These are phyloP conservation scores for Pseudogymnoascus sp. DNA, from an alignment of 2,329 filamentous ascomycete species.

Conservation along the genomic window DNA sequence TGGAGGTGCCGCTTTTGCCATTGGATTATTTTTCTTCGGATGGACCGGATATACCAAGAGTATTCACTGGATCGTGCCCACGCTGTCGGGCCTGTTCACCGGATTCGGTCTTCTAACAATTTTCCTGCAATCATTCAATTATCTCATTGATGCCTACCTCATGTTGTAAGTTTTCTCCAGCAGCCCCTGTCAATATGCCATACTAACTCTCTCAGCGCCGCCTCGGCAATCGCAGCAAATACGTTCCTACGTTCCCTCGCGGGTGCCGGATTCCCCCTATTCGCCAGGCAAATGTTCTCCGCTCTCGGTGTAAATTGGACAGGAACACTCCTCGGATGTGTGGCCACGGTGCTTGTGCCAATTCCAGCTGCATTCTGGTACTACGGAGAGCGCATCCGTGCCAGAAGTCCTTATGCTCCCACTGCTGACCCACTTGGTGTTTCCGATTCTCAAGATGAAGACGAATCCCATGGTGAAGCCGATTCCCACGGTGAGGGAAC, in stretches of 20 bases:
- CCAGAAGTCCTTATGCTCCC: constrained; percentile 50
- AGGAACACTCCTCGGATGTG: constrained; percentile 52
- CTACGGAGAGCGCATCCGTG: constrained; percentile 52
- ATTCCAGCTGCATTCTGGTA: constrained; percentile 57
- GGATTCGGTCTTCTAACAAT: constrained; percentile 77
- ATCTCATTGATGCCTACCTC: constrained; percentile 69
- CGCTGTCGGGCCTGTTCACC: constrained; percentile 53
- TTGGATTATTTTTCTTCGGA: constrained; percentile 70
- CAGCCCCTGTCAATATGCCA: not conserved
- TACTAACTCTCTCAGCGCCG: constrained; percentile 40
- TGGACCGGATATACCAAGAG: constrained; percentile 56
- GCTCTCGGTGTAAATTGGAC: constrained; percentile 57
- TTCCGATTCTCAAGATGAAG: not conserved
- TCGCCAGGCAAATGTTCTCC: constrained; percentile 63
- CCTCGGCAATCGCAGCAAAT: constrained; percentile 76
- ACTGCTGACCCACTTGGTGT: constrained; percentile 23
- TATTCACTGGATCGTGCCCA: constrained; percentile 59
- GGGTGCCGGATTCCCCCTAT: constrained; percentile 74
- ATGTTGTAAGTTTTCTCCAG: constrained; percentile 42
- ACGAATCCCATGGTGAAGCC: not conserved
- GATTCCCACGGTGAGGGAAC: not conserved
- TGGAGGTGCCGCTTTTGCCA: constrained; percentile 53
- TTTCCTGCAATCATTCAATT: constrained; percentile 75
- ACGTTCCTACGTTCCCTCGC: constrained; percentile 72
- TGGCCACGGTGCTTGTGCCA: constrained; percentile 50